phyloP scores from a whole-genome alignment of 2,329 filamentous ascomycete genomes.

The Ascochyta pisi region DNA sequence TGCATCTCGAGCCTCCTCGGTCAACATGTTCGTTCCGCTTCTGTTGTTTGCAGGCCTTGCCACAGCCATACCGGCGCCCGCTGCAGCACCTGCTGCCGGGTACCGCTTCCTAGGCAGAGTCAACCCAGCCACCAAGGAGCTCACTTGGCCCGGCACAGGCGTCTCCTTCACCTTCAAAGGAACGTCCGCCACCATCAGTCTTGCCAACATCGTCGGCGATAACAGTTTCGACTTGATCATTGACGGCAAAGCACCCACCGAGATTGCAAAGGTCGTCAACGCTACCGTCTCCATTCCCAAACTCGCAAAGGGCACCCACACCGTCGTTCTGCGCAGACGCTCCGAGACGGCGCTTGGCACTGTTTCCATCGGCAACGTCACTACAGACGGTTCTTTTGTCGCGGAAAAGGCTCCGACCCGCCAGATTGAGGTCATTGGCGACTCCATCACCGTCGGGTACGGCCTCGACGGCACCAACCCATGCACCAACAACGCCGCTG shows the following conservation, averaged over 20 bases:
- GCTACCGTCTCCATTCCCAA: constrained; percentile 41
- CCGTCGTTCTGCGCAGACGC: constrained; percentile 49
- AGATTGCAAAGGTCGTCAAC: constrained; percentile 39
- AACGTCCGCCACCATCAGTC: constrained; percentile 47
- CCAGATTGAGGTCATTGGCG: constrained; percentile 55
- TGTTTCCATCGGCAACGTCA: constrained; percentile 39
- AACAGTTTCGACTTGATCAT: constrained; percentile 47
- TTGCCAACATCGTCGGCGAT: constrained; percentile 41
- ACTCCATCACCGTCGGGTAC: constrained; percentile 56
- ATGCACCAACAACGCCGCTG: constrained; percentile 50
- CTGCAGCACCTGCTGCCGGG: background rate
- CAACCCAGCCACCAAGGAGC: constrained; percentile 52
- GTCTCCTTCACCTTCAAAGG: constrained; percentile 53
- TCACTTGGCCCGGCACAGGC: constrained; percentile 56
- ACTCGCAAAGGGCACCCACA: constrained; percentile 46
- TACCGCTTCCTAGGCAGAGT: constrained; percentile 48
- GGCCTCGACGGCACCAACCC: constrained; percentile 52
- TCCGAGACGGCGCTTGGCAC: constrained; percentile 49
- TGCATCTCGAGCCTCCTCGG: background rate
- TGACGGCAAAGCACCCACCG: constrained; percentile 33
- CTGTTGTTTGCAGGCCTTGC: constrained; percentile 7
- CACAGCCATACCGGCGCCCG: constrained; percentile 4
- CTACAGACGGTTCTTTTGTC: constrained; percentile 38
- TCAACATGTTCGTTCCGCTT: constrained; percentile 5
- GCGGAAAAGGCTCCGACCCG: constrained; percentile 32